phyloP scores from a whole-genome alignment of 2,329 filamentous ascomycete species.

The Huntiella moniliformis region DNA sequence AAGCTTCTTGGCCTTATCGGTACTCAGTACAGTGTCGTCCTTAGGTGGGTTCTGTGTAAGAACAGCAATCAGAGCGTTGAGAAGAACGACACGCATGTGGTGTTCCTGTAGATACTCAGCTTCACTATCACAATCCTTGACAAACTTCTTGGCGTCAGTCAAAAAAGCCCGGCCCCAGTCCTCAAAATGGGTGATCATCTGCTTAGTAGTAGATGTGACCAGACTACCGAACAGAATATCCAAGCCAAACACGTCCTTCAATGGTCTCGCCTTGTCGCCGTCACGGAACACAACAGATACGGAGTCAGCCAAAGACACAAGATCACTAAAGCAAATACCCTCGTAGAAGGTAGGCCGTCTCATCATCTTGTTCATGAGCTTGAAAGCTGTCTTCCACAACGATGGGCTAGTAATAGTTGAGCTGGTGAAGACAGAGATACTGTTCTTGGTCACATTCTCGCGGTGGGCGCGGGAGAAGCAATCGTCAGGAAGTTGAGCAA shows the following conservation, averaged over 20 bases:
- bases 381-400: constrained; percentile 11
- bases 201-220: constrained; percentile 20
- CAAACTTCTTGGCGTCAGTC: constrained; percentile 14
- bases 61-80: constrained; percentile 20
- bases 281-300: constrained; percentile 13
- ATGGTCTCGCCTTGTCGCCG: background rate
- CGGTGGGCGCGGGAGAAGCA: constrained; percentile 12
- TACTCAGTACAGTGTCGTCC: constrained; percentile 13
- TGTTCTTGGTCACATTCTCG: constrained; percentile 8
- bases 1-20: constrained; percentile 13
- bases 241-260: constrained; percentile 9
- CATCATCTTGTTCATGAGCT: constrained; percentile 26
- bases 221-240: constrained; percentile 14
- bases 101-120: constrained; percentile 7
- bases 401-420: constrained; percentile 1
- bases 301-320: constrained; percentile 19
- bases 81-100: constrained; percentile 19
- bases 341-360: constrained; percentile 32
- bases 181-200: constrained; percentile 26
- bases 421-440: constrained; percentile 6
- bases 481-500: constrained; percentile 11
- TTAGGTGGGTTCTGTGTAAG: constrained; percentile 15
- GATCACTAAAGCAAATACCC: constrained; percentile 23
- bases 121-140: constrained; percentile 13
- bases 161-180: constrained; percentile 26